These are phyloP conservation scores for Cucurbitaria berberidis DNA, from an alignment of 2,329 filamentous ascomycete species.

Conservation along the genomic window DNA sequence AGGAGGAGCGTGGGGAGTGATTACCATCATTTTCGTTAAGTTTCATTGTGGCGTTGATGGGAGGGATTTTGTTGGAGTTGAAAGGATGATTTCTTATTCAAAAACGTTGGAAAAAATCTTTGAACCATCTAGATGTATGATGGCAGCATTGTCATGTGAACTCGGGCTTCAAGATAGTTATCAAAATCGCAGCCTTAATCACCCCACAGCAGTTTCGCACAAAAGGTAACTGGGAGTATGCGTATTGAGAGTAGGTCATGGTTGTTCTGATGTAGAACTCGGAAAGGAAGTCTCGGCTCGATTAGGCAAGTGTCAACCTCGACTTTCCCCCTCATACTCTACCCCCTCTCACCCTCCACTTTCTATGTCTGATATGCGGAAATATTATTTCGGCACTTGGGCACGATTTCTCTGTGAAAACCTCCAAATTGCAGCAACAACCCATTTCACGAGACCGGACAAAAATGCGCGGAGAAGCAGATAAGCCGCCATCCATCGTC, in stretches of 20 bases:
- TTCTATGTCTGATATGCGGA: background rate
- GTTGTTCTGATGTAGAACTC: background rate
- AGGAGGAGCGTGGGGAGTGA: background rate
- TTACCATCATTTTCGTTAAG: conserved; percentile 51
- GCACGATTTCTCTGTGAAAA: background rate
- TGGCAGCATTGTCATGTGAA: too few relatives aligned
- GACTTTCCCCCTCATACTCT: background rate
- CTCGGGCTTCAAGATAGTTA: too few relatives aligned
- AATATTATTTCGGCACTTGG: background rate
- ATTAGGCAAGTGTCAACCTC: background rate
- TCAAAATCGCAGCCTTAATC: too few relatives aligned
- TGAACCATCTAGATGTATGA: too few relatives aligned
- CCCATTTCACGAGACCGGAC: background rate
- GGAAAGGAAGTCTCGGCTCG: conserved; percentile 2
- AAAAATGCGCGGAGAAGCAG: conserved; percentile 1
- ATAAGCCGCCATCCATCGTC: conserved; percentile 1
- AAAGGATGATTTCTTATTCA: background rate
- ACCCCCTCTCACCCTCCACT: background rate
- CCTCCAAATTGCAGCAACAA: background rate
- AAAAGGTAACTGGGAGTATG: too few relatives aligned
- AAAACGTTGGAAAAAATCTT: background rate
- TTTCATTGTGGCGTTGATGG: conserved; percentile 40
- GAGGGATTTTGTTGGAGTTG: background rate
- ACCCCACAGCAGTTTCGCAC: too few relatives aligned
- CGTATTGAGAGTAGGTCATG: background rate